These are phyloP conservation scores for Coriaria nepalensis DNA, from an alignment of 306 rosid genomes.

Conservation along the genomic window DNA sequence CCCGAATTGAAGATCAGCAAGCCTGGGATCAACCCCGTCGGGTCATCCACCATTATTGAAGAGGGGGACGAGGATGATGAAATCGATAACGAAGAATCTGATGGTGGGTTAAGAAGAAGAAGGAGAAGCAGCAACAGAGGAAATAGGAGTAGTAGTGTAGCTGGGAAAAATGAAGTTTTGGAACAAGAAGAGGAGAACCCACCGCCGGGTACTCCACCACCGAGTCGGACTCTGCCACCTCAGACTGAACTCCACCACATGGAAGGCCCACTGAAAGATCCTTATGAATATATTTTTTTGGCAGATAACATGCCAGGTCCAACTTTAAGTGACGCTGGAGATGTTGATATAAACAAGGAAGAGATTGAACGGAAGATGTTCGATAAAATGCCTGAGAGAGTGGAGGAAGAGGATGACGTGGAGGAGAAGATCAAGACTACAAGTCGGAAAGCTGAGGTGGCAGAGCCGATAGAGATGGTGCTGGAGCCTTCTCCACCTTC, in stretches of 20 bases:
- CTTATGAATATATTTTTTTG: conserved; percentile 54
- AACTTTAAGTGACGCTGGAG: conserved; percentile 31
- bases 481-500: conserved; percentile 18
- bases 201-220: conserved; percentile 23
- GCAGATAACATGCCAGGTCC: conserved; percentile 41
- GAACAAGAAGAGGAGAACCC: conserved; percentile 25
- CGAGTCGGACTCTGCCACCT: conserved; percentile 5
- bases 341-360: conserved; percentile 15
- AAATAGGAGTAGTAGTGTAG: conserved; percentile 14
- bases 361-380: conserved; percentile 26
- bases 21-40: conserved; percentile 34
- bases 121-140: conserved; percentile 18
- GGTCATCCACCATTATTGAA: conserved; percentile 11
- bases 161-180: conserved; percentile 8
- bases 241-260: conserved; percentile 17
- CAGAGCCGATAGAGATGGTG: conserved; percentile 17
- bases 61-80: conserved; percentile 41
- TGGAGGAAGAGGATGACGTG: conserved; percentile 16
- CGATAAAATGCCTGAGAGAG: conserved; percentile 27
- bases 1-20: conserved; percentile 48
- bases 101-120: conserved; percentile 25
- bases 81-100: conserved; percentile 25
- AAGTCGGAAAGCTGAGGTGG: conserved; percentile 8
- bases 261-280: conserved; percentile 19
- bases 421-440: not conserved